These are phyloP conservation scores for Euphorbia tirucalli DNA, from an alignment of 345 rosid genomes.

Conservation along the genomic window DNA sequence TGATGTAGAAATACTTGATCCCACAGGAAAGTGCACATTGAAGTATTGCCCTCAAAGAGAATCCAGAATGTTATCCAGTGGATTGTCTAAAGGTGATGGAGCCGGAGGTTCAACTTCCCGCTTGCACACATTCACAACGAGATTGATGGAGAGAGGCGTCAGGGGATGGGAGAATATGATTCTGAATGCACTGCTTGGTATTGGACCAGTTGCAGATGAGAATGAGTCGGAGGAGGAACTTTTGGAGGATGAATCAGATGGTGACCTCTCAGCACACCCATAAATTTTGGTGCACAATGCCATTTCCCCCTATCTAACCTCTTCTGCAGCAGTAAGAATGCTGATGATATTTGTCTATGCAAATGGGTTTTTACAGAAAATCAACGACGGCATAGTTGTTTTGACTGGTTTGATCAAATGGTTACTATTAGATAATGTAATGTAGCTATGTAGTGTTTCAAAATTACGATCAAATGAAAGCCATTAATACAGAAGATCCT, in stretches of 20 bases:
- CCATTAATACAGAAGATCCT: no score
- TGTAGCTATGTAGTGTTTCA: no score
- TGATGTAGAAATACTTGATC: constrained; percentile 41
- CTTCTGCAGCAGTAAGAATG: background rate
- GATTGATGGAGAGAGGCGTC: constrained; percentile 29
- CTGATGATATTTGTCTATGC: background rate
- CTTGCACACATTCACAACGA: constrained; percentile 16
- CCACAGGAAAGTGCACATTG: constrained; percentile 39
- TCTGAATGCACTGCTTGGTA: constrained; percentile 18
- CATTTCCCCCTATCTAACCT: no score
- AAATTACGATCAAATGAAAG: no score
- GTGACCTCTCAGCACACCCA: background rate
- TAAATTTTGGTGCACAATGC: background rate
- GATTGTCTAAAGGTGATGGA: background rate
- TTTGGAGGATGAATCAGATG: background rate
- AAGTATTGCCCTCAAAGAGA: constrained; percentile 24
- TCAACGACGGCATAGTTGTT: background rate
- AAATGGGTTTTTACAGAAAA: background rate
- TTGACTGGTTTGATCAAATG: background rate
- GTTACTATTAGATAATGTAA: background rate
- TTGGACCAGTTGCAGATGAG: constrained; percentile 6
- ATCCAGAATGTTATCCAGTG: background rate
- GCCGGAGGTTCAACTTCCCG: constrained; percentile 11
- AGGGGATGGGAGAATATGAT: constrained; percentile 40
- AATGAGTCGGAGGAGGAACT: constrained; percentile 28